These are phyloP conservation scores for Brassica hybrid DNA, from an alignment of 441 rosid species.

Conservation along the genomic window DNA sequence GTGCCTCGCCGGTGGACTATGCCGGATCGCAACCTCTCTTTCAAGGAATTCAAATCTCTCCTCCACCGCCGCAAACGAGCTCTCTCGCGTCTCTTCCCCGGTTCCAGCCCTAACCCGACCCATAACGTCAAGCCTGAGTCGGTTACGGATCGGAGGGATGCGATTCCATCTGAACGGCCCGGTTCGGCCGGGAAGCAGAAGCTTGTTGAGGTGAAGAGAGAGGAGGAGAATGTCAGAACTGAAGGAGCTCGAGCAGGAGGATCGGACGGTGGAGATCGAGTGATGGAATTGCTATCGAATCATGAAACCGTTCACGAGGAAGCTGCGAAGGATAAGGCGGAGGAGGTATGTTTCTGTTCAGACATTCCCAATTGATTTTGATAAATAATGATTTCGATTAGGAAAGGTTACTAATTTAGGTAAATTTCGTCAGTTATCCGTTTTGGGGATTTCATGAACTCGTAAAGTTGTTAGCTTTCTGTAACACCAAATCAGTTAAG, in stretches of 20 bases:
- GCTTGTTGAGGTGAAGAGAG: conserved; percentile 33
- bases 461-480: not conserved
- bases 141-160: conserved; percentile 19
- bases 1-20: conserved; percentile 79
- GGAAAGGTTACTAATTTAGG: conserved; percentile 8
- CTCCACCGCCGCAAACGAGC: conserved; percentile 53
- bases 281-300: conserved; percentile 25
- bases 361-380: not conserved
- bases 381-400: not conserved
- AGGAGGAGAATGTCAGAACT: conserved; percentile 28
- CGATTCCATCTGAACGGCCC: conserved; percentile 15
- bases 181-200: conserved; percentile 27
- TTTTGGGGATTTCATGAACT: not conserved
- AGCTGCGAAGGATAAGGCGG: too few species aligned
- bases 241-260: conserved; percentile 31
- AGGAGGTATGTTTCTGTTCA: not conserved
- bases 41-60: conserved; percentile 69
- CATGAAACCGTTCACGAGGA: conserved; percentile 12
- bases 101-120: conserved; percentile 47
- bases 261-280: conserved; percentile 37
- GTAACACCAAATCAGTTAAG: not conserved
- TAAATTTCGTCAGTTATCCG: conserved; percentile 17
- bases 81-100: conserved; percentile 39
- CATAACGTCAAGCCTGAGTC: conserved; percentile 27
- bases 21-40: conserved; percentile 66